Conservation (phyloP, 2,329 filamentous ascomycete species). For the Teratosphaeria destructans region DNA sequence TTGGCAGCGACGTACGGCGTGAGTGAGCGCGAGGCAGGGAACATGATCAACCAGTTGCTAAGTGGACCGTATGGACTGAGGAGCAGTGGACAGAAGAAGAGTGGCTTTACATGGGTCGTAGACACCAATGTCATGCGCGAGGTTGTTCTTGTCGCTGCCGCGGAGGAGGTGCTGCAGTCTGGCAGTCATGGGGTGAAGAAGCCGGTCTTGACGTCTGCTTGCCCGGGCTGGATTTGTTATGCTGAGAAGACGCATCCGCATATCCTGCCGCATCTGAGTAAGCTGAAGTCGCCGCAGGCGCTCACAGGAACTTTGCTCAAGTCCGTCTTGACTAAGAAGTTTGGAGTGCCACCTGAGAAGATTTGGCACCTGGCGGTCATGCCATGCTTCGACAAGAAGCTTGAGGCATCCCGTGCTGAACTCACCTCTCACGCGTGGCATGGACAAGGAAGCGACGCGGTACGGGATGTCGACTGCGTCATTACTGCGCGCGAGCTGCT, state of each 20-base stretch:
- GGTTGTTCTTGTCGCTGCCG: slow-evolving; percentile 59
- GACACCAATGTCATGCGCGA: slow-evolving; percentile 81
- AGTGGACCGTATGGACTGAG: slow-evolving; percentile 59
- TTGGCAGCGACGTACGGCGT: slow-evolving; percentile 74
- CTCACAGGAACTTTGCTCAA: slow-evolving; percentile 84
- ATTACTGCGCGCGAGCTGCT: slow-evolving; percentile 93
- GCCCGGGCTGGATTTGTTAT: slow-evolving; percentile 97
- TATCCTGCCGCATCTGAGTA: slow-evolving; percentile 80
- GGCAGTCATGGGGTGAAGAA: slow-evolving; percentile 36
- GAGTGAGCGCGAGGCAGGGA: slow-evolving; percentile 61
- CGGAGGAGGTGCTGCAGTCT: slow-evolving; percentile 36
- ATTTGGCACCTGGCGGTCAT: slow-evolving; percentile 96
- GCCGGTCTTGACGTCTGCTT: slow-evolving; percentile 77
- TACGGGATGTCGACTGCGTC: slow-evolving; percentile 92
- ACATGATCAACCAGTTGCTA: slow-evolving; percentile 75
- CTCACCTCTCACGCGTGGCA: slow-evolving; percentile 50
- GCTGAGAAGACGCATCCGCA: slow-evolving; percentile 96
- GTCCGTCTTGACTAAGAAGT: slow-evolving; percentile 62
- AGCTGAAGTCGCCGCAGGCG: slow-evolving; percentile 88
- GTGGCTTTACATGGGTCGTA: slow-evolving; percentile 77
- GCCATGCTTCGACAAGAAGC: slow-evolving; percentile 98
- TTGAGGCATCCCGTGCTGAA: slow-evolving; percentile 89
- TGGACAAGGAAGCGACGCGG: slow-evolving; percentile 36
- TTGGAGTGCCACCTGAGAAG: slow-evolving; percentile 62
- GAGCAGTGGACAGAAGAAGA: slow-evolving; percentile 59